Evolutionary conservation across 352 stramenopile species (phyloP).

Genomic region (Achlya hypogyna): DNA sequence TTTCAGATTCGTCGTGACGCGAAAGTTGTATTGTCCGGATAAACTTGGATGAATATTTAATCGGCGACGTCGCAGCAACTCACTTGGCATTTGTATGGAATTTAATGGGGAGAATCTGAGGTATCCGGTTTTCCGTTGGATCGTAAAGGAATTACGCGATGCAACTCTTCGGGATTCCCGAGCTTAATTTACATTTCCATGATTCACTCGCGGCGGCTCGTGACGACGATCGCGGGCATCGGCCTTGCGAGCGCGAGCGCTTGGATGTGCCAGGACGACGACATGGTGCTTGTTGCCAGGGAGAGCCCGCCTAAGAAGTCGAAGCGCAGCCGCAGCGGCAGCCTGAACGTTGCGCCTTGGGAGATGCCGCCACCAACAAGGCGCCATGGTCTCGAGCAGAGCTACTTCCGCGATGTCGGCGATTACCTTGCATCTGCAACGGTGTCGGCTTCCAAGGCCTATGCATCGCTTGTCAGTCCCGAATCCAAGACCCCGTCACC

Average conservation of each 20-base stretch:
- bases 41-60: too few relatives aligned
- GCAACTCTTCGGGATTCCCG: neutral
- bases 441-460: slow-evolving; percentile 42
- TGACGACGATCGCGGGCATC: slow-evolving; percentile 5
- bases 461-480: slow-evolving; percentile 15
- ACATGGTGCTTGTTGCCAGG: neutral
- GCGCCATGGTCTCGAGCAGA: slow-evolving; percentile 60
- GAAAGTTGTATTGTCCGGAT: neutral
- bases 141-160: neutral
- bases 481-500: slow-evolving; percentile 24
- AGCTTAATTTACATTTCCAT: slow-evolving; percentile 9
- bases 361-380: slow-evolving; percentile 16
- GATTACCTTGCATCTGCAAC: slow-evolving; percentile 55
- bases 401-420: slow-evolving; percentile 49
- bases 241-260: neutral
- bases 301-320: neutral
- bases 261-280: slow-evolving; percentile 9
- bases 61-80: too few relatives aligned
- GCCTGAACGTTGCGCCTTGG: neutral
- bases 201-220: slow-evolving; percentile 18
- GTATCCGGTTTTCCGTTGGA: neutral
- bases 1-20: neutral
- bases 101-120: neutral
- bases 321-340: neutral
- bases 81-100: neutral